These are phyloP conservation scores for Knufia fluminis DNA, from an alignment of 2,329 filamentous ascomycete genomes.

Conservation along the genomic window DNA sequence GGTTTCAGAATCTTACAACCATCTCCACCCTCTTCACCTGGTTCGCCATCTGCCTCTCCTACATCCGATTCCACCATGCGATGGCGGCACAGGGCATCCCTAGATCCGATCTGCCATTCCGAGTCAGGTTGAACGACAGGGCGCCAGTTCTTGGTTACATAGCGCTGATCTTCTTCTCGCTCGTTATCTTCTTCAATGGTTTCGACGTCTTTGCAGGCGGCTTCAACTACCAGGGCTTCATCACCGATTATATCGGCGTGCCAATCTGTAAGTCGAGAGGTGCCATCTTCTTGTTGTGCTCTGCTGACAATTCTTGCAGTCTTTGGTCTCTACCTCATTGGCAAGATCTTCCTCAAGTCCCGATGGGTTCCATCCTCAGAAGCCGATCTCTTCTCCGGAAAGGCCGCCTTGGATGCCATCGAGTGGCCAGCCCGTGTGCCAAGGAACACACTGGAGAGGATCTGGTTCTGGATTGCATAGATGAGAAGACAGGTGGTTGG, in stretches of 20 bases:
- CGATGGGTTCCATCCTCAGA: constrained; percentile 23
- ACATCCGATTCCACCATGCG: constrained; percentile 62
- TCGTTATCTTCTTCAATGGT: constrained; percentile 61
- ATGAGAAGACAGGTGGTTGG: not conserved
- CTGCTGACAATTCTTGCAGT: not conserved
- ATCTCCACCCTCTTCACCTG: constrained; percentile 52
- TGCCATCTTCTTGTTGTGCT: not conserved
- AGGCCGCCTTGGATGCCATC: constrained; percentile 28
- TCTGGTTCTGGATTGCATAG: constrained; percentile 30
- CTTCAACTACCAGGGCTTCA: constrained; percentile 41
- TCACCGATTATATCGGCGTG: constrained; percentile 43
- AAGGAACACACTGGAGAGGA: constrained; percentile 26
- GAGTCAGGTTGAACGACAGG: constrained; percentile 3
- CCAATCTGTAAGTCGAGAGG: constrained; percentile 27
- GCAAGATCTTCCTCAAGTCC: constrained; percentile 24
- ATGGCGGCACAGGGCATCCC: constrained; percentile 57
- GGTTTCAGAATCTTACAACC: constrained; percentile 55
- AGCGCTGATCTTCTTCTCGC: constrained; percentile 43
- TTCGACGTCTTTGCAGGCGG: constrained; percentile 34
- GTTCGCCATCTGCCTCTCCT: constrained; percentile 58
- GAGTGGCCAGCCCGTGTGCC: constrained; percentile 27
- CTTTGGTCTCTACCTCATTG: constrained; percentile 22
- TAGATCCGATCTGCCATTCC: not conserved
- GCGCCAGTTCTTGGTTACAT: constrained; percentile 59
- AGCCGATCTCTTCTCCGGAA: constrained; percentile 28